A percentile compares a stretch with the other conserved stretches of the same genome.
These are phyloP conservation scores for Diaporthe batatas DNA, from an alignment of 2,329 filamentous ascomycete species.

Conservation along the genomic window DNA sequence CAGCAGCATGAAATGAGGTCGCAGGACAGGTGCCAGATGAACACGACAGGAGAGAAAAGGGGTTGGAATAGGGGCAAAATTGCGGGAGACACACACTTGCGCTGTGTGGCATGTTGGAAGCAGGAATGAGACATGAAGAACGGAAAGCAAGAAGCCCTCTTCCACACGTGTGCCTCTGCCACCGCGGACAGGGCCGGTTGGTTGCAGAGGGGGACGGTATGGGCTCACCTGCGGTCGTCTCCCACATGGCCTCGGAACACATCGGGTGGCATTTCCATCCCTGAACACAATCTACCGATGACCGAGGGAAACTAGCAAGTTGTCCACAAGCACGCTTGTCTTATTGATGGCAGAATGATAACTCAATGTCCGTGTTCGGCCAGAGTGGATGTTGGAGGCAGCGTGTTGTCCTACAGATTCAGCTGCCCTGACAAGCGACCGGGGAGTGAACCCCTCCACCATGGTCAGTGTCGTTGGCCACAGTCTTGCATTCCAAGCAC, in stretches of 20 bases:
- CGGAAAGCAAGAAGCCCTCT: background rate
- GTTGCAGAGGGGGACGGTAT: background rate
- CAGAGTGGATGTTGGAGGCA: background rate
- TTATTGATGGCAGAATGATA: background rate
- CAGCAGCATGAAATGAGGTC: background rate
- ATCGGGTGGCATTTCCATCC: no score
- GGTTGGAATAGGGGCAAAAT: background rate
- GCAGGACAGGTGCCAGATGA: background rate
- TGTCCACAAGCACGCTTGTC: background rate
- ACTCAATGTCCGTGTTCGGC: constrained; percentile 13
- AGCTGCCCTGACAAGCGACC: background rate
- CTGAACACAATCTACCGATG: background rate
- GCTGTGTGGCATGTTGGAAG: background rate
- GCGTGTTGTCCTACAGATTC: constrained; percentile 13
- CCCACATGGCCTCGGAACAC: background rate
- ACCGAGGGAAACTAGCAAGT: background rate
- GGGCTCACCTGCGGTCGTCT: no score
- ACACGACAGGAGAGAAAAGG: background rate
- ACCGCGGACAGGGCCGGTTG: no score
- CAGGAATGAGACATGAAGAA: background rate
- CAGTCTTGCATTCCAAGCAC: background rate
- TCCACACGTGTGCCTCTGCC: background rate
- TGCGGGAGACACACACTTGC: background rate
- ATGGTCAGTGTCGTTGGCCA: background rate
- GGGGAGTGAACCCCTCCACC: background rate